Conservation (phyloP, 805 yeast species). For the Candida endomychidarum region DNA sequence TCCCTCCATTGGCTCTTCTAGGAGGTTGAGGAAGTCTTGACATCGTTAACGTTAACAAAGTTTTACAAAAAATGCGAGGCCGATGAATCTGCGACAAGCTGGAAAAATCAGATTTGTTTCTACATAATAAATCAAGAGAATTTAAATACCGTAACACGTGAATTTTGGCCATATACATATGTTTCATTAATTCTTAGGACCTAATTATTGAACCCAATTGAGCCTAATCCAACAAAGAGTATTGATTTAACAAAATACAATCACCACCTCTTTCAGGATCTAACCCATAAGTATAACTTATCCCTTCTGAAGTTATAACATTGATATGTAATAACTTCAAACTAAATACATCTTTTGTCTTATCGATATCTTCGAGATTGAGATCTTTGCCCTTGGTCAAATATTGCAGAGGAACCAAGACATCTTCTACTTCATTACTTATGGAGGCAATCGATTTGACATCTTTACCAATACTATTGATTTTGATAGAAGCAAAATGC, state of each 20-base stretch:
- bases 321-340: conserved; percentile 47
- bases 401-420: conserved; percentile 30
- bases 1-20: conserved; percentile 2
- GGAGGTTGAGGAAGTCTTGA: conserved; percentile 8
- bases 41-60: background rate
- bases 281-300: conserved; percentile 73
- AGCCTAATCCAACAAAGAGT: conserved; percentile 46
- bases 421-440: conserved; percentile 31
- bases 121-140: background rate
- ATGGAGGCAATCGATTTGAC: conserved; percentile 49
- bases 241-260: conserved; percentile 75
- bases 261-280: conserved; percentile 93
- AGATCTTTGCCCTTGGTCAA: conserved; percentile 18
- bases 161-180: background rate
- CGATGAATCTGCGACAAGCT: too few species aligned
- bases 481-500: conserved; percentile 85
- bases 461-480: conserved; percentile 43
- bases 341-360: conserved; percentile 23
- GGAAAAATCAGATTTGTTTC: too few species aligned
- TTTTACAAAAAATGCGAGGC: too few species aligned
- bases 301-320: conserved; percentile 81
- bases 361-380: conserved; percentile 13
- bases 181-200: too few species aligned
- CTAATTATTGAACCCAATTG: too few species aligned
- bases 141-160: background rate